Base-by-base conservation (phyloP, 352 stramenopile genomes). In the Phytophthora syringae region DNA sequence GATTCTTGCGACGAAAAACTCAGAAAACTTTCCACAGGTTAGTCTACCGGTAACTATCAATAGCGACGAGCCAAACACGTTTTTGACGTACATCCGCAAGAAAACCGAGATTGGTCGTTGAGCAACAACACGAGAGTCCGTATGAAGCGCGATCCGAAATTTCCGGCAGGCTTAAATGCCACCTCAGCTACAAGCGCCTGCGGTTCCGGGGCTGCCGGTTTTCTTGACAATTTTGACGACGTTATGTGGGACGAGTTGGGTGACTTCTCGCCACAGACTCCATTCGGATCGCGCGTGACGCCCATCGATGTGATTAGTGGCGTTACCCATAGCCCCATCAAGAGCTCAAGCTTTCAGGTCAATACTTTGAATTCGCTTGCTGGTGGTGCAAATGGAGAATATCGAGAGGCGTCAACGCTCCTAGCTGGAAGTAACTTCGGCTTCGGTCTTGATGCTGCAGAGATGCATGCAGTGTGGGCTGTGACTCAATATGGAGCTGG, bases 201-300 rank as follows among this genome's bases (percentile, higher is more conserved):
- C 42, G 15, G 25, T 1, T 56, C 50, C 5, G 59, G 32, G 1
- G 28, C 60, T 18, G 37, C 37, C 7, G 37, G 37, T 15, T 16
- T 69, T 7, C 44, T 68, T 16, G 59, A 67, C 39, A 65, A 15
- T 37, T 48, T 72, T 43, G 55, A 70, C 63, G 55, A 61, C 44
- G 56, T 48, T 20, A 68, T 48, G 52, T 68, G 50, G 64, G 64
- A 64, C 58, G 64, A 68, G 27, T 20, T 67, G 3, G 47, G 7
- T 40, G 22, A 2, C 25, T 66, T 39, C 20, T 7, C n/a, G 45
- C 22, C 18, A 34, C 4, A 18, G 18, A 34, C 51, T 48, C 34
- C 20, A 13, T 36, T 50, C 36, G 36, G 47, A 30, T 40, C 56
- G 2, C 30, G 7, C 28, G 45, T 7, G 18, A 30, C 39, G 1